Conservation (phyloP, 176 grass and related monocot genomes). For the Avena insularis region DNA sequence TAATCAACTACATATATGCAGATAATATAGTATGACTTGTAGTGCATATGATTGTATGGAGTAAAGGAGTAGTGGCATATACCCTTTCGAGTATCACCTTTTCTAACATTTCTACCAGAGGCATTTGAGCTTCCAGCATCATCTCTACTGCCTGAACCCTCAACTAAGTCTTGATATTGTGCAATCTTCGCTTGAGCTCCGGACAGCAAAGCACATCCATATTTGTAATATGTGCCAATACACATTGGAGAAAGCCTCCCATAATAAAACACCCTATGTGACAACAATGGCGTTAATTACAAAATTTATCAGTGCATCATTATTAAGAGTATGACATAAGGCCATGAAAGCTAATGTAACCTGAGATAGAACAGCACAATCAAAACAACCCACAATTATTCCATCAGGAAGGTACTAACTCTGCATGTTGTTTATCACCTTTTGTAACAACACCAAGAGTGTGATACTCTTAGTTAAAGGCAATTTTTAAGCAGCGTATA, state of each 20-base stretch:
- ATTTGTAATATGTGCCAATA: constrained; percentile 80
- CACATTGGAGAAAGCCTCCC: constrained; percentile 84
- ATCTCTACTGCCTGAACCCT: constrained; percentile 52
- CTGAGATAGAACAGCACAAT: neutral
- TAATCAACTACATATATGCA: neutral
- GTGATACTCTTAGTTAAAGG: neutral
- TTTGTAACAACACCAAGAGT: neutral
- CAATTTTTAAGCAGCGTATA: constrained; percentile 3
- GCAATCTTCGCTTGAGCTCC: constrained; percentile 69
- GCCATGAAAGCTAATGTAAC: neutral
- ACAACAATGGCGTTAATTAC: neutral
- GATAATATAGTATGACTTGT: neutral
- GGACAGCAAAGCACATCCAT: constrained; percentile 72
- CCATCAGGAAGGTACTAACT: neutral
- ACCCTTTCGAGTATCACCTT: constrained; percentile 58
- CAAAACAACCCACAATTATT: neutral
- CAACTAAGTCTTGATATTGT: constrained; percentile 43
- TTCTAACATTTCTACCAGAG: constrained; percentile 44
- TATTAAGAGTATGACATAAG: neutral
- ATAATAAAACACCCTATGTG: constrained; percentile 53
- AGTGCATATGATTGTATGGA: neutral
- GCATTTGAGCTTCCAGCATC: constrained; percentile 61
- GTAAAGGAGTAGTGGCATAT: constrained; percentile 33
- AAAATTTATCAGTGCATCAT: neutral
- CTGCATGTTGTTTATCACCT: neutral